Conservation (phyloP, 495 filamentous ascomycete genomes). For the Lophiostoma macrostomum region DNA sequence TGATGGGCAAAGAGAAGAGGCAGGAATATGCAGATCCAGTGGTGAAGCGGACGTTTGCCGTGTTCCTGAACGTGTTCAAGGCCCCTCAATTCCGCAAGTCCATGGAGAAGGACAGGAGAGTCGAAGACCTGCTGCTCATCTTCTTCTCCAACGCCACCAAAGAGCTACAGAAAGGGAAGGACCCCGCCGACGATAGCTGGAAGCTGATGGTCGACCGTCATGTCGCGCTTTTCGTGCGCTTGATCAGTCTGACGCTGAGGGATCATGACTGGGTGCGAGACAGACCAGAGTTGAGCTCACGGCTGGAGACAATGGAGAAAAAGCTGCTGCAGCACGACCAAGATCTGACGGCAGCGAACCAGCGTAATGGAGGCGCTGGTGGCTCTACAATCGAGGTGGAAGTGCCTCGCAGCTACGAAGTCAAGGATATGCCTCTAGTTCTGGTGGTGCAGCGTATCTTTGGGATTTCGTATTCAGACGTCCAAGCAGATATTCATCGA, state of each 20-base stretch:
- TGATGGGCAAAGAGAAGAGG: constrained; percentile 68
- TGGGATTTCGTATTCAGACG: constrained; percentile 66
- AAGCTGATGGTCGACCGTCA: constrained; percentile 91
- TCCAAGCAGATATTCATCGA: constrained; percentile 80
- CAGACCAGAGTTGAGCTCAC: constrained; percentile 72
- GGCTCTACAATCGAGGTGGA: constrained; percentile 70
- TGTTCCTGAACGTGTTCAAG: constrained; percentile 72
- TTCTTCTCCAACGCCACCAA: constrained; percentile 91
- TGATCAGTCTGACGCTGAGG: constrained; percentile 75
- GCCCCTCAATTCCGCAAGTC: constrained; percentile 67
- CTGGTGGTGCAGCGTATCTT: constrained; percentile 83
- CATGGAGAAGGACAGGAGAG: constrained; percentile 89
- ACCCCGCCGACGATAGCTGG: constrained; percentile 83
- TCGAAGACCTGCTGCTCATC: constrained; percentile 84
- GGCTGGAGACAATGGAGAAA: constrained; percentile 78
- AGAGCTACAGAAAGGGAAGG: constrained; percentile 78
- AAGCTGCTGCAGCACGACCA: constrained; percentile 96
- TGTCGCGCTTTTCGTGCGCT: constrained; percentile 88
- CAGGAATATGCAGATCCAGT: constrained; percentile 72
- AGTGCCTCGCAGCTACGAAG: constrained; percentile 79
- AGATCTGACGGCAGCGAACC: constrained; percentile 63
- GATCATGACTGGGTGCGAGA: constrained; percentile 78
- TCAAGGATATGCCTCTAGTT: constrained; percentile 96
- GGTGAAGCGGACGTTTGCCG: constrained; percentile 79
- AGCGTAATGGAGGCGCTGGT: constrained; percentile 52